phyloP scores from a whole-genome alignment of 495 filamentous ascomycete genomes.

The Hypoxylon cercidicola region DNA sequence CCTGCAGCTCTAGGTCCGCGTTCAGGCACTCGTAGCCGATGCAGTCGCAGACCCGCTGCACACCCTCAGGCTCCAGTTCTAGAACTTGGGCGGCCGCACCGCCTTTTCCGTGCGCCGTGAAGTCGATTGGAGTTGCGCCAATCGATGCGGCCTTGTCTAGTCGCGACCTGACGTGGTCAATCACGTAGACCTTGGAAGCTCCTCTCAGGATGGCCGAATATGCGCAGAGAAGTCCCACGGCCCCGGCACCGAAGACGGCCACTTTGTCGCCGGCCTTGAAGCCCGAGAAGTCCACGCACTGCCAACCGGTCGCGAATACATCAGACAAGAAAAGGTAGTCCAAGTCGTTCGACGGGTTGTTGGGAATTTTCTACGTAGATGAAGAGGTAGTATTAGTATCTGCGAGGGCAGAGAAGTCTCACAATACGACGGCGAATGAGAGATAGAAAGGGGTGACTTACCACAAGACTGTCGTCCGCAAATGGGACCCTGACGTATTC shows the following conservation, averaged over 20 bases:
- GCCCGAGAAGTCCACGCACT: conserved; percentile 63
- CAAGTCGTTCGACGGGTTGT: conserved; percentile 58
- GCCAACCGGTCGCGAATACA: conserved; percentile 72
- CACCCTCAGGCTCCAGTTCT: too few relatives aligned
- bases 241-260: conserved; percentile 61
- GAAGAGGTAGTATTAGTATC: too few relatives aligned
- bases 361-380: conserved; percentile 53
- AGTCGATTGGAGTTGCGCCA: conserved; percentile 40
- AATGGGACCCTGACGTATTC: conserved; percentile 67
- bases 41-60: too few relatives aligned
- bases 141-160: conserved; percentile 64
- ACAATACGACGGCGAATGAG: too few relatives aligned
- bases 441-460: too few relatives aligned
- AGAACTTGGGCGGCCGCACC: too few relatives aligned
- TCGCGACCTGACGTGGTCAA: conserved; percentile 65
- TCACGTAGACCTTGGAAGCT: conserved; percentile 63
- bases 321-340: conserved; percentile 63
- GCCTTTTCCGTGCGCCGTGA: conserved; percentile 20
- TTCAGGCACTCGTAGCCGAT: too few relatives aligned
- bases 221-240: conserved; percentile 67
- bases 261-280: conserved; percentile 66
- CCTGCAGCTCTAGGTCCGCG: too few relatives aligned
- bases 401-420: too few relatives aligned
- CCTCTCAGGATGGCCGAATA: conserved; percentile 65
- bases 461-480: conserved; percentile 50